phyloP scores from a whole-genome alignment of 208 protist species.

The Balamuthia mandrillaris region DNA sequence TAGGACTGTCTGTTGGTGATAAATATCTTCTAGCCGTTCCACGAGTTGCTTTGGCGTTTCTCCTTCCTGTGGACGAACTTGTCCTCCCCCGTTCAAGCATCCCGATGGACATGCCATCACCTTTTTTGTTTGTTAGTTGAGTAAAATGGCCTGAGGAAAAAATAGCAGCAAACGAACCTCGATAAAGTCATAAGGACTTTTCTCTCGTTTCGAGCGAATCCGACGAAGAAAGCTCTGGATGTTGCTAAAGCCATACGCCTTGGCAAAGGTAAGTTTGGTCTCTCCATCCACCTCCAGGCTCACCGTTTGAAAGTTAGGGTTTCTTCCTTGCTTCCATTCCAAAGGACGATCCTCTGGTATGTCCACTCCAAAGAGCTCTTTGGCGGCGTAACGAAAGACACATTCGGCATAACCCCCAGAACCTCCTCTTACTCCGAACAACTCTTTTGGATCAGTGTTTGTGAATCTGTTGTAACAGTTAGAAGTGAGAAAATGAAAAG shows the following conservation, averaged over 20 bases:
- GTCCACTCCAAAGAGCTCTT: conserved; percentile 68
- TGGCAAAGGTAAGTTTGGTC: conserved; percentile 72
- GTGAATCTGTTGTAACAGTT: neutral
- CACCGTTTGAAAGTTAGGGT: conserved; percentile 62
- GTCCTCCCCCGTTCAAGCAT: conserved; percentile 25
- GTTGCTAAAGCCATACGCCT: conserved; percentile 95
- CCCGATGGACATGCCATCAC: conserved; percentile 37
- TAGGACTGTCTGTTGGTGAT: neutral
- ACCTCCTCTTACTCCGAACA: neutral
- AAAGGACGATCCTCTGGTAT: neutral
- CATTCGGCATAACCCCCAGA: conserved; percentile 73
- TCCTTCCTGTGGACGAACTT: neutral
- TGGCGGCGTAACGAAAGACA: conserved; percentile 62
- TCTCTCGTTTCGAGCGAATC: conserved; percentile 76
- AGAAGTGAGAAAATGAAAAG: neutral
- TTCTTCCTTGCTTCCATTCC: conserved; percentile 32
- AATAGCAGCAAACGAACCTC: neutral
- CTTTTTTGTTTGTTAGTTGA: neutral
- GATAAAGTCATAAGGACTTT: conserved; percentile 8
- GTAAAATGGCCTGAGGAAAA: neutral
- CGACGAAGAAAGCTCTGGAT: conserved; percentile 95
- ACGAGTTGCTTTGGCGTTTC: conserved; percentile 12
- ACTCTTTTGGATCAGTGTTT: neutral
- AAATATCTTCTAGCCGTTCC: neutral
- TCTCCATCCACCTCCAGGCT: conserved; percentile 52